Evolutionary conservation across 2,329 filamentous ascomycete species (phyloP).

Genomic region (Neonectria faginata): DNA sequence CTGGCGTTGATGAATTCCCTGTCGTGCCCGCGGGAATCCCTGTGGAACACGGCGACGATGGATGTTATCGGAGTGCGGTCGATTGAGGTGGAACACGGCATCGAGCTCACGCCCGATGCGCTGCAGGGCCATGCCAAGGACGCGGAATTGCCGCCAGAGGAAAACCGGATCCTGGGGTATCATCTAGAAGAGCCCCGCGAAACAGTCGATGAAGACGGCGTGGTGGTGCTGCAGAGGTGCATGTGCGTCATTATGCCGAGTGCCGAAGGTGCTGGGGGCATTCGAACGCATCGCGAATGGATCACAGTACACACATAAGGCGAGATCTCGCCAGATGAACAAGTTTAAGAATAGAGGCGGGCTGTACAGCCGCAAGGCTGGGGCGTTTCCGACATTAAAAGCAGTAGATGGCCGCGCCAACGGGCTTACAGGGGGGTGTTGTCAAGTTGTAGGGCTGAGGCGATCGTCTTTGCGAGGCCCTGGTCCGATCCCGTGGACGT

Average conservation of each 20-base stretch:
- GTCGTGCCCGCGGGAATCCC: constrained; percentile 48
- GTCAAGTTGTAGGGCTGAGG: constrained; percentile 3
- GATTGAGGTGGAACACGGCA: constrained; percentile 55
- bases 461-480: background rate
- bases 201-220: background rate
- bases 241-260: constrained; percentile 16
- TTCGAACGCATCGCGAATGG: constrained; percentile 23
- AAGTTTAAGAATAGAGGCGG: background rate
- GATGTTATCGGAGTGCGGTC: constrained; percentile 48
- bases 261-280: background rate
- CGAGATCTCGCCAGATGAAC: background rate
- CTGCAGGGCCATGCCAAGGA: constrained; percentile 1
- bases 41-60: constrained; percentile 53
- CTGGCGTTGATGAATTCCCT: constrained; percentile 49
- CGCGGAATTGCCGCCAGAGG: constrained; percentile 29
- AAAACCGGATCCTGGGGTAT: constrained; percentile 37
- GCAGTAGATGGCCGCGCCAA: background rate
- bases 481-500: background rate
- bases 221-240: background rate
- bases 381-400: constrained; percentile 3
- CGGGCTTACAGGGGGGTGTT: background rate
- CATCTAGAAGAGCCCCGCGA: constrained; percentile 15
- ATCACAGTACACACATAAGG: constrained; percentile 13
- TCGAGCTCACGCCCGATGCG: constrained; percentile 43
- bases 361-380: constrained; percentile 6